phyloP scores from a whole-genome alignment of 305 asterid species.

The Fraxinus dipetala region DNA sequence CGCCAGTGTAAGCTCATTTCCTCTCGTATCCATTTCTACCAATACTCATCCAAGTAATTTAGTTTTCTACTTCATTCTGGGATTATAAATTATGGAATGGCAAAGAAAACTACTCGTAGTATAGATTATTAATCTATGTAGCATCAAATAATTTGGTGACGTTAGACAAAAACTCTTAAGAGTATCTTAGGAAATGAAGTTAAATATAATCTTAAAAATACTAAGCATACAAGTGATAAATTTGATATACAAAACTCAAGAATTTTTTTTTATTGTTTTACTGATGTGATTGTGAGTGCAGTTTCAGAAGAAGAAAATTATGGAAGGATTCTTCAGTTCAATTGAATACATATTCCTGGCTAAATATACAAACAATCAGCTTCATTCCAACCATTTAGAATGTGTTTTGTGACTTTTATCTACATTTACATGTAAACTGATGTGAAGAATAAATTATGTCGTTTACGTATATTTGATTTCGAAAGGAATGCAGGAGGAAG shows the following conservation, averaged over 20 bases:
- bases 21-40: conserved; percentile 44
- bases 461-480: conserved; percentile 24
- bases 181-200: background rate
- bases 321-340: conserved; percentile 77
- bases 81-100: background rate
- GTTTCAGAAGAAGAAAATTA: conserved; percentile 61
- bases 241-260: too few relatives aligned
- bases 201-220: background rate
- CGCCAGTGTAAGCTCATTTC: conserved; percentile 39
- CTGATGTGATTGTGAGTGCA: conserved; percentile 32
- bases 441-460: too few relatives aligned
- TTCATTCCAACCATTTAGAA: background rate
- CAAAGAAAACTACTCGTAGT: background rate
- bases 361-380: conserved; percentile 15
- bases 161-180: background rate
- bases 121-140: too few relatives aligned
- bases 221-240: background rate
- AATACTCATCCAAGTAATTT: conserved; percentile 50
- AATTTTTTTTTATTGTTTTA: background rate
- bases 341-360: conserved; percentile 44
- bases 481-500: conserved; percentile 84
- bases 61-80: background rate
- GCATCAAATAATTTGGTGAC: background rate
- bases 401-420: background rate
- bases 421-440: too few relatives aligned